A percentile compares a stretch with the other conserved stretches of the same genome.
These are phyloP conservation scores for Pisolithus tinctorius DNA, from an alignment of 768 basidiomycete species.

Conservation along the genomic window DNA sequence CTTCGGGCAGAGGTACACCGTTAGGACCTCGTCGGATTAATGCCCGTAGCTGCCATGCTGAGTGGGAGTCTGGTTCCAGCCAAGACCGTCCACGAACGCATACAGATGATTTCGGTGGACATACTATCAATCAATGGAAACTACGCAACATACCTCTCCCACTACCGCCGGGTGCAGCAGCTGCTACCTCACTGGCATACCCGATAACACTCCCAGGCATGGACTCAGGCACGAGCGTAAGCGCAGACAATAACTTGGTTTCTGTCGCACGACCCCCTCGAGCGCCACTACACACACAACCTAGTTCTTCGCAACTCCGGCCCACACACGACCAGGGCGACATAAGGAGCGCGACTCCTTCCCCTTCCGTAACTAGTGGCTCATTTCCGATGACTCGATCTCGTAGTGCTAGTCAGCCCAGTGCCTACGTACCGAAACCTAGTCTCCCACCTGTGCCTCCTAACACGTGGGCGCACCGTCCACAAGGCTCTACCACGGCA, in stretches of 20 bases:
- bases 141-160: constrained; percentile 39
- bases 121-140: constrained; percentile 61
- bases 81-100: constrained; percentile 58
- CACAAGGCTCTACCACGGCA: constrained; percentile 30
- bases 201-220: constrained; percentile 44
- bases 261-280: constrained; percentile 35
- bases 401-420: constrained; percentile 77
- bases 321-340: constrained; percentile 44
- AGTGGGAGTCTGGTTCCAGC: constrained; percentile 41
- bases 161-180: constrained; percentile 23
- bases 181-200: constrained; percentile 17
- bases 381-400: constrained; percentile 41
- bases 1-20: constrained; percentile 73
- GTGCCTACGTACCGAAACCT: constrained; percentile 52
- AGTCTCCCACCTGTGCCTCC: constrained; percentile 49
- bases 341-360: constrained; percentile 30
- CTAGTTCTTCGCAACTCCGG: constrained; percentile 58
- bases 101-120: constrained; percentile 62
- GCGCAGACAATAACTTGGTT: constrained; percentile 33
- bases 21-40: constrained; percentile 51
- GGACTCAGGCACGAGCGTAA: constrained; percentile 37
- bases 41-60: constrained; percentile 52
- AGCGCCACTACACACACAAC: constrained; percentile 53
- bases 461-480: constrained; percentile 41
- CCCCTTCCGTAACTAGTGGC: constrained; percentile 16